Evolutionary conservation across 345 rosid genomes (phyloP), one percentile per base, ranked within the genome.

Genomic region (Gynandropsis gynandra): DNA sequence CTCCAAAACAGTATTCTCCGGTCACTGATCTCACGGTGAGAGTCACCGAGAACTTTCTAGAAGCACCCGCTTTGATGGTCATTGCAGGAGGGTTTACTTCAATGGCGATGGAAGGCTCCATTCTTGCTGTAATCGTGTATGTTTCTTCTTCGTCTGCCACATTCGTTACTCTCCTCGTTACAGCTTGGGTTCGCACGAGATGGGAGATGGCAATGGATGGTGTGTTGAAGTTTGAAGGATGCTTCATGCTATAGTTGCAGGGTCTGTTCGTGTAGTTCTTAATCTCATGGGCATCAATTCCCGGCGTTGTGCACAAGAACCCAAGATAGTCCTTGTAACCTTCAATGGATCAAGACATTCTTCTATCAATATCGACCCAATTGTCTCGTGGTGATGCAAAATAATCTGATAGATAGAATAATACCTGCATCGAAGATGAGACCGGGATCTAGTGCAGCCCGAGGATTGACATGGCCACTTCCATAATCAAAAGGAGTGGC

Each of bases 401-500:
- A 47, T 61, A 39, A 50, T 35, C 52, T 35, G n/a, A 42, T 18
- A 29, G 41, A 36, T 35, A n/a, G 45, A 7, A 14, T n/a, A 11
- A 0, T 66, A 82, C 97, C 90, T 74, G 97, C 95, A 62, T 93
- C 83, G 49, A 93, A 83, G 54, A 93, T 53, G 58, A 93, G 97
- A 36, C 99, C 99, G 10, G 99, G 99, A 72, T 93, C 94, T 63
- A 93, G 60, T 56, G 99, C 97, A 56, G 97, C 95, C 57, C 81
- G 76, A 16, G 99, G 99, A 69, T 81, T 78, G 50, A 92, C 95
- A 72, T 92, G 99, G 43, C 99, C 99, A 56, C 94, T 85, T 40
- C 99, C 99, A 45, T 75, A 92, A 69, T 93, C 99, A 33, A 93
- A 93, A 52, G 99, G 99, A 20, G 99, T 88, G 11, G 95, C 99